Evolutionary conservation across 768 basidiomycete species (phyloP).

Genomic region (Boletus rubescentipes): DNA sequence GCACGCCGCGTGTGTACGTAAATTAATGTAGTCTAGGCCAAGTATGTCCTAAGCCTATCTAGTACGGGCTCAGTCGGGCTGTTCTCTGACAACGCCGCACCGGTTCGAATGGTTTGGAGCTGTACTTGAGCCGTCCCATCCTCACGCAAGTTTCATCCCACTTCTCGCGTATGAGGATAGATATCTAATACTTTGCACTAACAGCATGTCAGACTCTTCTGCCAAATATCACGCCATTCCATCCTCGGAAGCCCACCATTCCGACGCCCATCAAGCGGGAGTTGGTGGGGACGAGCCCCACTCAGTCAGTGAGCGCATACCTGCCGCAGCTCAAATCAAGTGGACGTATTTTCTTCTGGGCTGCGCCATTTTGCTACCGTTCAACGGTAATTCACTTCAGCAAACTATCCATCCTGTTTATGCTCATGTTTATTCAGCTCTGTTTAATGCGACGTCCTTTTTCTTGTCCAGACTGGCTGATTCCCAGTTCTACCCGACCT

Average conservation of each 20-base stretch:
- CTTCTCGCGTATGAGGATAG: no score
- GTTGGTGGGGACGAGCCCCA: neutral
- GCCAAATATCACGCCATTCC: neutral
- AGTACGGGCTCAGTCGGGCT: no score
- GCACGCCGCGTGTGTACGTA: no score
- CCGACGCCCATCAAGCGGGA: neutral
- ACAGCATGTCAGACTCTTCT: neutral
- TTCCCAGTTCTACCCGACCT: neutral
- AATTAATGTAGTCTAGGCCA: no score
- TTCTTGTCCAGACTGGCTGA: slow-evolving; percentile 3
- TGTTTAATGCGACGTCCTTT: neutral
- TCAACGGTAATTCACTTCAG: neutral
- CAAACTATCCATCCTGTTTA: neutral
- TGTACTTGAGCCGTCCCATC: no score
- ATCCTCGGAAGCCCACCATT: neutral
- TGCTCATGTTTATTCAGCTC: neutral
- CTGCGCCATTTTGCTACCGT: neutral
- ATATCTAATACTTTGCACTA: neutral
- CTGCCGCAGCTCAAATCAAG: neutral
- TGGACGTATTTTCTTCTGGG: slow-evolving; percentile 3
- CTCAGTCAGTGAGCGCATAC: neutral
- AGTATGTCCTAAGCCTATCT: no score
- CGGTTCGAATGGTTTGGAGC: no score
- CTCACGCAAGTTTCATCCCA: no score
- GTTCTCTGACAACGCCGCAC: no score